A percentile compares a stretch with the other conserved stretches of the same genome.
These are phyloP conservation scores for Petrea volubilis DNA, from an alignment of 257 asterid genomes.

Conservation along the genomic window DNA sequence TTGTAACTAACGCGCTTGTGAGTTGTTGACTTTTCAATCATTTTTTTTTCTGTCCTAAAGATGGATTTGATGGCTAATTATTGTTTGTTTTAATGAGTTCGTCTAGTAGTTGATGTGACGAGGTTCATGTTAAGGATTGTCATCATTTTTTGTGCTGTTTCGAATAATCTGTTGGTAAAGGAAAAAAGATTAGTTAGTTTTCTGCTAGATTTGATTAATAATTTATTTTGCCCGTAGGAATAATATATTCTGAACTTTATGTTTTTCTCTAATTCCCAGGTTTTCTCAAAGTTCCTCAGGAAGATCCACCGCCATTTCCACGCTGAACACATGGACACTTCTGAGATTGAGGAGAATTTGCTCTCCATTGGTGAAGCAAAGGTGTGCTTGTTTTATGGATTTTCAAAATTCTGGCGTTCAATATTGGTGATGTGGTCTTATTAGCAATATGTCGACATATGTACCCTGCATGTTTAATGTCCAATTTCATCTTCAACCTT, in stretches of 20 bases:
- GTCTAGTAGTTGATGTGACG: slow-evolving; percentile 25
- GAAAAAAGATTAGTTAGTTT: background rate
- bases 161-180: slow-evolving; percentile 17
- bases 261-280: slow-evolving; percentile 35
- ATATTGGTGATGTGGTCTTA: background rate
- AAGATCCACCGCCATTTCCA: slow-evolving; percentile 18
- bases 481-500: slow-evolving; percentile 1
- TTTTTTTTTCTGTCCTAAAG: background rate
- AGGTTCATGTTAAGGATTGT: slow-evolving; percentile 9
- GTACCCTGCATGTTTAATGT: background rate
- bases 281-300: slow-evolving; percentile 11
- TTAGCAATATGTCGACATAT: background rate
- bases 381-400: slow-evolving; percentile 45
- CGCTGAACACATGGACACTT: slow-evolving; percentile 51
- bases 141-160: slow-evolving; percentile 26
- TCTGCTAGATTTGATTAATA: slow-evolving; percentile 12
- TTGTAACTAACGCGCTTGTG: background rate
- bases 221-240: slow-evolving; percentile 16
- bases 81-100: slow-evolving; percentile 25
- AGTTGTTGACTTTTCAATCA: slow-evolving; percentile 8
- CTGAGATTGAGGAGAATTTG: slow-evolving; percentile 79
- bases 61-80: slow-evolving; percentile 22
- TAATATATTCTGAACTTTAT: background rate
- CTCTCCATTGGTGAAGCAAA: slow-evolving; percentile 86
- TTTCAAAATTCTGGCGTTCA: slow-evolving; percentile 4